These are phyloP conservation scores for Colletotrichum sansevieriae DNA, from an alignment of 2,329 filamentous ascomycete species.

Conservation along the genomic window DNA sequence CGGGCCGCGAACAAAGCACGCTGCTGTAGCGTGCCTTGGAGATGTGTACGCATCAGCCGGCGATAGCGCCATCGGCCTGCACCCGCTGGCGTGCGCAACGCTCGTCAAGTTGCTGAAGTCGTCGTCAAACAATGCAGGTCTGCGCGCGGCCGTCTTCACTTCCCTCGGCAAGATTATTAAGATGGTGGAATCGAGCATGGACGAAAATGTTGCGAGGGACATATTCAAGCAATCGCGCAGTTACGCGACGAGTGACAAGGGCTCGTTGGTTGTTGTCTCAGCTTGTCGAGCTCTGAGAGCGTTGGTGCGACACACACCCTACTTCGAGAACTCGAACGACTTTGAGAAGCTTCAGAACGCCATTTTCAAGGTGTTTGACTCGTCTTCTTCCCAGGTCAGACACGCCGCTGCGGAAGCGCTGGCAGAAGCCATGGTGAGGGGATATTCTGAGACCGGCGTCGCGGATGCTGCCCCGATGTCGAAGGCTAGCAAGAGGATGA, in stretches of 20 bases:
- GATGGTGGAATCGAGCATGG: conserved; percentile 82
- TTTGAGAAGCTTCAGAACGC: conserved; percentile 89
- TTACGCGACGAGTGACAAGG: conserved; percentile 83
- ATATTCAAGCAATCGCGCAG: conserved; percentile 92
- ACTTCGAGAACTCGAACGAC: conserved; percentile 89
- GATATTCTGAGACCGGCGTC: conserved; percentile 74
- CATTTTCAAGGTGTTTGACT: conserved; percentile 90
- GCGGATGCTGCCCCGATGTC: conserved; percentile 60
- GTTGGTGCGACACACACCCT: conserved; percentile 78
- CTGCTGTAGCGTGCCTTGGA: conserved; percentile 87
- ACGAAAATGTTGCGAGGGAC: conserved; percentile 88
- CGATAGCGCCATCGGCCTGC: conserved; percentile 89
- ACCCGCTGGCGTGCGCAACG: conserved; percentile 78
- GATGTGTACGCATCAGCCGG: conserved; percentile 93
- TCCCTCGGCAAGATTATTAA: conserved; percentile 81
- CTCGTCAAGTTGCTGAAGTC: conserved; percentile 85
- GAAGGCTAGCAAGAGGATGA: conserved; percentile 81
- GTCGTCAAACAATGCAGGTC: conserved; percentile 82
- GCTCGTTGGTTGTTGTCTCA: conserved; percentile 81
- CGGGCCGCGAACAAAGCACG: conserved; percentile 85
- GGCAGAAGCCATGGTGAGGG: conserved; percentile 85
- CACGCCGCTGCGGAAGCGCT: conserved; percentile 90
- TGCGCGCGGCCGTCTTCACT: conserved; percentile 82
- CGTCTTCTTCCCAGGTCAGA: conserved; percentile 78
- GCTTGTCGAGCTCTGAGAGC: conserved; percentile 85